Conservation (phyloP, 345 rosid genomes). For the Sonneratia caseolaris region DNA sequence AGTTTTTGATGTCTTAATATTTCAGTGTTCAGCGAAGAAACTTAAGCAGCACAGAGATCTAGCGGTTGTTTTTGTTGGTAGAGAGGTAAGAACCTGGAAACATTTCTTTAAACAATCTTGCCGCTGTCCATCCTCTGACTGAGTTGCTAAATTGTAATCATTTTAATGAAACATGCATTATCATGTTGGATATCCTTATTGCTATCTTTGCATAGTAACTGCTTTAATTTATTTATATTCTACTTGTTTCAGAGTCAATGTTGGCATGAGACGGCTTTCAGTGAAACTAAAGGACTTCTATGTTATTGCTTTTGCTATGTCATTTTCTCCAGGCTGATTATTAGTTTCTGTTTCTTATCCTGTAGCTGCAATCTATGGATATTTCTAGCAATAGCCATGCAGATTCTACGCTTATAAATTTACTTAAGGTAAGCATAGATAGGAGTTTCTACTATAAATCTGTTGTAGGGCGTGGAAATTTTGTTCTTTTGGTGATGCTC, state of each 20-base stretch:
- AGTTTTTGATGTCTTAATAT: constrained; percentile 5
- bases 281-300: not conserved
- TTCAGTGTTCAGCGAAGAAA: constrained; percentile 60
- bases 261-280: not conserved
- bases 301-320: not conserved
- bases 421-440: constrained; percentile 43
- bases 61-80: constrained; percentile 79
- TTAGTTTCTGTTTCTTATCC: constrained; percentile 9
- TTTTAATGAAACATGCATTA: not conserved
- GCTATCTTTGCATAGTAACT: not conserved
- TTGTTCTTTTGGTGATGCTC: not conserved
- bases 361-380: constrained; percentile 64
- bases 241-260: not conserved
- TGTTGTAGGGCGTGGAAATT: not conserved
- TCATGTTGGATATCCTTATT: not conserved
- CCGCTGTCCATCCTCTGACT: not conserved
- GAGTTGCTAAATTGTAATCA: not conserved
- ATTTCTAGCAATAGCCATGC: constrained; percentile 42
- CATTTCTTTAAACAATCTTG: not conserved
- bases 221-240: not conserved
- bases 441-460: not conserved
- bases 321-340: constrained; percentile 4
- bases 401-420: constrained; percentile 47
- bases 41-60: constrained; percentile 46
- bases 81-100: constrained; percentile 49